phyloP scores from a whole-genome alignment of 2,329 filamentous ascomycete species.

The Plectosphaerella cucumerina region DNA sequence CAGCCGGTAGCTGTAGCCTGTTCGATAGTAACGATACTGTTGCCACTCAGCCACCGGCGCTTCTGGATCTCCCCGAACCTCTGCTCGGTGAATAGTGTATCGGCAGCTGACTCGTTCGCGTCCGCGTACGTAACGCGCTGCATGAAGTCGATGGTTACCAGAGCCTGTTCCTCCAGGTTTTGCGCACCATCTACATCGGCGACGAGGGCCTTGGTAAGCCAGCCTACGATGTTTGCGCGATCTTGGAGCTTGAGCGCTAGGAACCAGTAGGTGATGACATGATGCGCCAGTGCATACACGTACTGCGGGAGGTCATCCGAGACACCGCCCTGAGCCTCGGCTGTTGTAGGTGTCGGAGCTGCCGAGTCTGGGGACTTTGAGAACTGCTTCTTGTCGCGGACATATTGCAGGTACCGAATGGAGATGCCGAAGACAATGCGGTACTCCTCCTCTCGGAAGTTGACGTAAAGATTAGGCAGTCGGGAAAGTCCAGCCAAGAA shows the following conservation, averaged over 20 bases:
- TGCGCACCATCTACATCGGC: slow-evolving; percentile 71
- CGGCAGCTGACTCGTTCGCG: slow-evolving; percentile 68
- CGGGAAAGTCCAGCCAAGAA: slow-evolving; percentile 89
- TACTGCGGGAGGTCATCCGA: slow-evolving; percentile 85
- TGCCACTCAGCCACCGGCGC: slow-evolving; percentile 68
- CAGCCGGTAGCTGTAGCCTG: slow-evolving; percentile 63
- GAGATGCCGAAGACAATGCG: slow-evolving; percentile 93
- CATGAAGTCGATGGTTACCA: slow-evolving; percentile 94
- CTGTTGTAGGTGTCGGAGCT: neutral
- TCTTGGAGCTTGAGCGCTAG: slow-evolving; percentile 82
- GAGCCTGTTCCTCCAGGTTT: slow-evolving; percentile 82
- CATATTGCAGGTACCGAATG: slow-evolving; percentile 87
- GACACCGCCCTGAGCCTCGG: neutral
- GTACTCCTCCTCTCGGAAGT: slow-evolving; percentile 88
- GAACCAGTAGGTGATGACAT: slow-evolving; percentile 97
- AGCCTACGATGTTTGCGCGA: slow-evolving; percentile 77
- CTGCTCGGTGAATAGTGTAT: slow-evolving; percentile 60
- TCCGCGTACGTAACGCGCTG: slow-evolving; percentile 83
- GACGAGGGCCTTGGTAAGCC: slow-evolving; percentile 86
- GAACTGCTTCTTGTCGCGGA: slow-evolving; percentile 60
- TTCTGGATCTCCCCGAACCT: slow-evolving; percentile 63
- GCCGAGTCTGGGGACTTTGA: slow-evolving; percentile 24
- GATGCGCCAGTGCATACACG: slow-evolving; percentile 88
- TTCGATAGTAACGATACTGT: slow-evolving; percentile 70
- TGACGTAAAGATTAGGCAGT: slow-evolving; percentile 78